A percentile compares a stretch with the other conserved stretches of the same genome.
Evolutionary conservation across 2,329 filamentous ascomycete genomes (phyloP).

Genomic region (Macrophomina tecta): DNA sequence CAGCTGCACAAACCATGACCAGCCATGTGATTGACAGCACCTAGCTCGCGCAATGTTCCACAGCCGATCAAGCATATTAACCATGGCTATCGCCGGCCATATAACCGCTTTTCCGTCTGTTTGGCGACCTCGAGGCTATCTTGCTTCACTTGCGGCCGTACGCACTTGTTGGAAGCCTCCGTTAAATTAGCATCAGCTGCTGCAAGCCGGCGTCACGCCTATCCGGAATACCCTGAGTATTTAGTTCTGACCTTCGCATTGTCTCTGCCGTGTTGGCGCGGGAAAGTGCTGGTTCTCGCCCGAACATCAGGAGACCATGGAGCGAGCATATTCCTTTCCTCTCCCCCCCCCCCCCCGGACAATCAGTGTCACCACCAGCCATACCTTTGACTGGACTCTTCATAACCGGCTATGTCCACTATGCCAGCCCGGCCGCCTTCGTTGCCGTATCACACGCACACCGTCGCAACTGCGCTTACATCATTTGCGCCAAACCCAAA

Average conservation of each 20-base stretch:
- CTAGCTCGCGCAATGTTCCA: conserved; percentile 1
- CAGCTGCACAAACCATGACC: conserved; percentile 8
- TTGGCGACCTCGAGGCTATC: not conserved
- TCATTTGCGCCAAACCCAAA: not conserved
- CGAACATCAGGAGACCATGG: not conserved
- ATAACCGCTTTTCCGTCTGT: not conserved
- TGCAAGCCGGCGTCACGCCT: no score
- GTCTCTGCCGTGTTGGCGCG: not conserved
- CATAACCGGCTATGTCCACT: no score
- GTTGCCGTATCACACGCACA: not conserved
- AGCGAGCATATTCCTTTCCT: not conserved
- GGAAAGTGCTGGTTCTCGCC: not conserved
- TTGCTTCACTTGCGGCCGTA: no score
- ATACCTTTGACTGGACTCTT: not conserved
- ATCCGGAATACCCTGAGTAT: no score
- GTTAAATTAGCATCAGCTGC: no score
- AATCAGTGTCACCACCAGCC: not conserved
- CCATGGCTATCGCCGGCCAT: not conserved
- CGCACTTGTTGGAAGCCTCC: no score
- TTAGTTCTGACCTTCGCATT: not conserved
- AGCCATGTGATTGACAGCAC: conserved; percentile 24
- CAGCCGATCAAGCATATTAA: not conserved
- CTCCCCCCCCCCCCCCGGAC: no score
- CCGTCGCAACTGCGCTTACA: not conserved
- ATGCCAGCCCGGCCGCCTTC: not conserved